phyloP scores from a whole-genome alignment of 148 eudicot species.

The Pouteria glomerata region DNA sequence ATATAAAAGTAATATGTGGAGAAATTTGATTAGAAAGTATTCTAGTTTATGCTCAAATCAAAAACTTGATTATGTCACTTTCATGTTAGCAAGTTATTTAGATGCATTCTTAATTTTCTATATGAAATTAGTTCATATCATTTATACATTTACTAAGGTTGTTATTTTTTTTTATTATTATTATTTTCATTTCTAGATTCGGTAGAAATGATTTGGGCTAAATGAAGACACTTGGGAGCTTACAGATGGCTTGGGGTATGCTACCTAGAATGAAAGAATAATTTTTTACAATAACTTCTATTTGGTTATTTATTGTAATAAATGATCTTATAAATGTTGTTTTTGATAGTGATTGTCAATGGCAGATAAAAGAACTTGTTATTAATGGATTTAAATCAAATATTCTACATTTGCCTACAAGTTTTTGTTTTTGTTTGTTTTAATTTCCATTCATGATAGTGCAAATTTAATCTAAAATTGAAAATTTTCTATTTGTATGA shows the following conservation, averaged over 20 bases:
- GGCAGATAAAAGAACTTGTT: conserved; percentile 56
- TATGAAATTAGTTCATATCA: no score
- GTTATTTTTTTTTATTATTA: no score
- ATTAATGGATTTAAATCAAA: conserved; percentile 33
- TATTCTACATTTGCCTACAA: conserved; percentile 67
- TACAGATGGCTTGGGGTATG: conserved; percentile 59
- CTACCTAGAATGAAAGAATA: not conserved
- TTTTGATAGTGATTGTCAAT: conserved; percentile 41
- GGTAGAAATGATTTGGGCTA: conserved; percentile 80
- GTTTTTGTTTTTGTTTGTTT: conserved; percentile 2
- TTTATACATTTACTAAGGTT: no score
- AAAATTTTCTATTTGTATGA: not conserved
- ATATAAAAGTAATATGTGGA: no score
- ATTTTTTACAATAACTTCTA: not conserved
- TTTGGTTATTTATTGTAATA: not conserved
- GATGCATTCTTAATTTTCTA: no score
- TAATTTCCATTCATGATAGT: no score
- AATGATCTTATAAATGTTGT: not conserved
- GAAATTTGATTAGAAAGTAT: no score
- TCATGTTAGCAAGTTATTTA: no score
- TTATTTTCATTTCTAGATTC: conserved; percentile 37
- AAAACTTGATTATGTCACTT: no score
- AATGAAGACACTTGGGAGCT: conserved; percentile 85
- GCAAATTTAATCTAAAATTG: not conserved
- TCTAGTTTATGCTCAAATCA: no score